Evolutionary conservation across 306 rosid genomes (phyloP).

Genomic region (Heteromeles arbutifolia): DNA sequence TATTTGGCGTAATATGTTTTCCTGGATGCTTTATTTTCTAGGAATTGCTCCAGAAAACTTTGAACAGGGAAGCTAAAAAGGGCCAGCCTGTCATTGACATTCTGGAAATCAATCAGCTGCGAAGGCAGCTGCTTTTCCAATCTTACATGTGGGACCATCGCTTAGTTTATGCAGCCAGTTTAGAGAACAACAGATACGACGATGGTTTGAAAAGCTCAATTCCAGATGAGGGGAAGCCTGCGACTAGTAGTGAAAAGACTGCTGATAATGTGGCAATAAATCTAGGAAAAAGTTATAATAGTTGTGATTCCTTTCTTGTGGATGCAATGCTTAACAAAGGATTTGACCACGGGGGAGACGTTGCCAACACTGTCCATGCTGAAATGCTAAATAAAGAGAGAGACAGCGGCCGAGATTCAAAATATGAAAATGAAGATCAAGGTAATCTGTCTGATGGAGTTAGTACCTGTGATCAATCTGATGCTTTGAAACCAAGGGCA

Average conservation of each 20-base stretch:
- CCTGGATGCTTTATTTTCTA: conserved; percentile 26
- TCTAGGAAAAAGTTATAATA: conserved; percentile 35
- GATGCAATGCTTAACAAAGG: conserved; percentile 25
- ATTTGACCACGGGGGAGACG: conserved; percentile 31
- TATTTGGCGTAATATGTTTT: conserved; percentile 5
- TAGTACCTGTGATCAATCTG: conserved; percentile 23
- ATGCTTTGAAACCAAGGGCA: conserved; percentile 27
- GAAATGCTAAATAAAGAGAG: conserved; percentile 29
- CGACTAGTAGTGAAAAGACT: conserved; percentile 29
- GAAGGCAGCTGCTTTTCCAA: conserved; percentile 78
- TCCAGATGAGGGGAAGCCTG: conserved; percentile 37
- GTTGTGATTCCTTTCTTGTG: conserved; percentile 29
- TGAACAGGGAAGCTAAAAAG: conserved; percentile 45
- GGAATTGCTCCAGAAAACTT: conserved; percentile 58
- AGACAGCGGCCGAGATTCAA: conserved; percentile 15
- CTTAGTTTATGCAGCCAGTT: conserved; percentile 41
- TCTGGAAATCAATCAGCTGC: conserved; percentile 71
- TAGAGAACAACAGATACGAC: conserved; percentile 27
- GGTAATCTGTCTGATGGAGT: conserved; percentile 24
- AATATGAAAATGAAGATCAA: conserved; percentile 31
- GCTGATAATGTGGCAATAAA: conserved; percentile 24
- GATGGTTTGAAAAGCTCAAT: conserved; percentile 30
- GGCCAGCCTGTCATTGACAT: conserved; percentile 67
- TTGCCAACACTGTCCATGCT: conserved; percentile 23
- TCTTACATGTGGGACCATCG: conserved; percentile 87